These are phyloP conservation scores for Tillandsia fasciculata DNA, from an alignment of 176 grass and related monocot species.

Conservation along the genomic window DNA sequence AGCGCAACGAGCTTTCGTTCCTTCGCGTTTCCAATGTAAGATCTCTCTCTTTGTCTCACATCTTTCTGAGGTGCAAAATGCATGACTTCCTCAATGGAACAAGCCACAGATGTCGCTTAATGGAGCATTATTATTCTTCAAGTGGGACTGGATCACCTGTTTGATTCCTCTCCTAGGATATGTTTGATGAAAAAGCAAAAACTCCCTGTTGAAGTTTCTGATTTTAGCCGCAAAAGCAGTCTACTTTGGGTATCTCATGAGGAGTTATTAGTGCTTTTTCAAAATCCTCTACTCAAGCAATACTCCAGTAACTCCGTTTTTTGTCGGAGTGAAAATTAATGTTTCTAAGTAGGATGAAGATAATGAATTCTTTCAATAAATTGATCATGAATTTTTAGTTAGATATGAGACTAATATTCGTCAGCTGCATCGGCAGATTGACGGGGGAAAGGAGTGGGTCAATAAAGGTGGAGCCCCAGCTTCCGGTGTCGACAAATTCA, in stretches of 20 bases:
- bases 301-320: no score
- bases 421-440: conserved; percentile 28
- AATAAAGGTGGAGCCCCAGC: conserved; percentile 17
- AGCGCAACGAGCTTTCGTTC: conserved; percentile 33
- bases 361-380: background rate
- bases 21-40: conserved; percentile 84
- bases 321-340: no score
- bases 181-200: no score
- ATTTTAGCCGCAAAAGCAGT: no score
- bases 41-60: conserved; percentile 8
- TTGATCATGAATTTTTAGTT: background rate
- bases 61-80: background rate
- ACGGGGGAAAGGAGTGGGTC: conserved; percentile 13
- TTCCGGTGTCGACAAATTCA: conserved; percentile 14
- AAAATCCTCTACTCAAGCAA: no score
- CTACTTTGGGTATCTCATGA: no score
- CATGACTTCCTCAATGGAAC: background rate
- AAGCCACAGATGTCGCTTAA: background rate
- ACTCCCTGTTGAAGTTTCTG: no score
- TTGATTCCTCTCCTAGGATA: no score
- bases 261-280: no score
- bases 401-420: background rate
- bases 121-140: no score
- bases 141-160: no score
- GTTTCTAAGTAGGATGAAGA: background rate